Evolutionary conservation across 192 early-diverging fungal species (phyloP), one percentile per base, ranked within the genome.

Genomic region (Coemansia pectinata): DNA sequence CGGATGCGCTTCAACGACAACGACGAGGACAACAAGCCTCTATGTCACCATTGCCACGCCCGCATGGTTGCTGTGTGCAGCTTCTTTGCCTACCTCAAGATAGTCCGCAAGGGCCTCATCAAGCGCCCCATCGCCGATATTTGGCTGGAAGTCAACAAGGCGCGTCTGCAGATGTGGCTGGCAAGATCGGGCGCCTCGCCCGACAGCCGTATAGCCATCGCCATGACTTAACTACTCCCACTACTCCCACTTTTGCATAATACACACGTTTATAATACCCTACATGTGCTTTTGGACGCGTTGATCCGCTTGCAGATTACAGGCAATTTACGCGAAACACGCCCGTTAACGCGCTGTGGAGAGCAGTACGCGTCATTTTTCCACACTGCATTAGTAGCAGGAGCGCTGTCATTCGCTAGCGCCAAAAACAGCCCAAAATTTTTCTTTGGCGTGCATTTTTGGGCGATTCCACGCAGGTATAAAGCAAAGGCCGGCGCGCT

Each of bases 31-130:
- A 81, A 69, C 68, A 81, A 81, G 67, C 74, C 79, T 23, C 64
- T 81, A 67, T 76, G 74, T 67, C 42, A 53, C 2, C 74, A 71
- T 53, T 76, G 74, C 65, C 79, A 81, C 39, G 63, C 41, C 10
- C 78, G 78, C 41, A 81, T 81, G 79, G 74, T 81, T 17, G 47
- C 79, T 1, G 71, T 81, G 59, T 81, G 79, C 74, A 81, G 79
- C 74, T 81, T 81, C 71, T 81, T 76, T 58, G 48, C 74, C 38
- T 81, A 81, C 48, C 68, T 81, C 44, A 69, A 73, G 36, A 81
- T 76, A 17, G 79, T 76, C 15, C 79, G 79, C 61, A 69, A 75
- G 64, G 74, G 79, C 14, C 71, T 81, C 25, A 81, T 73, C 67
- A 76, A 76, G 62, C 74, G 79, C 21, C 79, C 79, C 12, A 76